Conservation (phyloP, 75 land plant species). For the Sequoia sempervirens region DNA sequence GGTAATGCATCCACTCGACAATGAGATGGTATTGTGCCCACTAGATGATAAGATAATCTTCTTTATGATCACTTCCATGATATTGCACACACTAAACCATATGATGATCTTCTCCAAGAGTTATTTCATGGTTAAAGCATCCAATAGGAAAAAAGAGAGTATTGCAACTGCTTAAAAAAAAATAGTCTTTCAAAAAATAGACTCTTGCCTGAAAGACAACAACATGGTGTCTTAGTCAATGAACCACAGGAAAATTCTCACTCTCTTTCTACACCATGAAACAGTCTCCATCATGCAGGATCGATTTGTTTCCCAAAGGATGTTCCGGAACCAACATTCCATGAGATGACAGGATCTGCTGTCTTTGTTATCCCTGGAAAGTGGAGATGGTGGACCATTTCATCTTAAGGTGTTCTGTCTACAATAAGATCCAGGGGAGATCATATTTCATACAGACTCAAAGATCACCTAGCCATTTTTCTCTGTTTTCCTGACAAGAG, state of each 20-base stretch:
- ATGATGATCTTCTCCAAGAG: neutral
- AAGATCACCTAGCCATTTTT: neutral
- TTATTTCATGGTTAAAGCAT: neutral
- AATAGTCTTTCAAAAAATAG: too few relatives aligned
- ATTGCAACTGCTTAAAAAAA: neutral
- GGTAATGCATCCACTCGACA: neutral
- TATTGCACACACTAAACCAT: neutral
- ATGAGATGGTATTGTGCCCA: neutral
- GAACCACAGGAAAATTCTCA: neutral
- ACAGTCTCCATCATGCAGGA: neutral
- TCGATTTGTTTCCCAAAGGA: neutral
- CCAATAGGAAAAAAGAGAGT: neutral
- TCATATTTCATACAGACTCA: neutral
- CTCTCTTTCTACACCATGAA: neutral
- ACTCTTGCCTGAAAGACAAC: neutral
- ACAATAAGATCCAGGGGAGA: neutral
- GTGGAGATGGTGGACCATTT: neutral
- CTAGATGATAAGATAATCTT: neutral
- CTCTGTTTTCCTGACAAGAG: neutral
- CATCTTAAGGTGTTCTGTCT: neutral
- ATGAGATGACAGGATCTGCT: neutral
- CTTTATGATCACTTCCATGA: neutral
- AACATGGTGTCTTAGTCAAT: neutral
- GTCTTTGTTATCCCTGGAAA: neutral
- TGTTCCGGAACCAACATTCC: neutral